A percentile compares a stretch with the other conserved stretches of the same genome.
Evolutionary conservation across 345 rosid genomes (phyloP).

Genomic region (Ricinus communis): DNA sequence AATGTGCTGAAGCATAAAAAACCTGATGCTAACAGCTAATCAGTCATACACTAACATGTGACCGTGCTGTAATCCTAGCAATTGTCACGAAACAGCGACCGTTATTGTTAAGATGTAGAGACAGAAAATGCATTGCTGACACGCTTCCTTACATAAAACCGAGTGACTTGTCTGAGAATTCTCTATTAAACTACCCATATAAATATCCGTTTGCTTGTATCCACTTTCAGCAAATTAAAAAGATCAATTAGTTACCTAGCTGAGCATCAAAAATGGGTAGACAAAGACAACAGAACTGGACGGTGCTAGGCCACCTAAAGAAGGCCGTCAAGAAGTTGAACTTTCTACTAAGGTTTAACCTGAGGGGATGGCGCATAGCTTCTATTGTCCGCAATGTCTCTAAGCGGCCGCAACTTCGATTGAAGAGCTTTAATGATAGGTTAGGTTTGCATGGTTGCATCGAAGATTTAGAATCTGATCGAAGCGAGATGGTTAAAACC

Average conservation of each 20-base stretch:
- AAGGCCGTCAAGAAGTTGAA: constrained; percentile 30
- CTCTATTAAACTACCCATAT: neutral
- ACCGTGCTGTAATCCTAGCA: neutral
- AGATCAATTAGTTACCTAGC: no score
- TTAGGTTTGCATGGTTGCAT: constrained; percentile 27
- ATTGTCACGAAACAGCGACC: neutral
- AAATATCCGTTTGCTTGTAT: neutral
- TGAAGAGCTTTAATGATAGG: constrained; percentile 36
- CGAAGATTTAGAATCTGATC: constrained; percentile 17
- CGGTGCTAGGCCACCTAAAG: constrained; percentile 22
- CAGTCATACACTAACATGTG: neutral
- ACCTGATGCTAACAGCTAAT: neutral
- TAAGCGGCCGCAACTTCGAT: neutral
- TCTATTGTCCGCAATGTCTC: constrained; percentile 9
- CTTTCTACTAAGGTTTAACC: constrained; percentile 17
- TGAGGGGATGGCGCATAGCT: constrained; percentile 24
- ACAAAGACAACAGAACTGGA: constrained; percentile 9
- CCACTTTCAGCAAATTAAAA: neutral
- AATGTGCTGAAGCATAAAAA: neutral
- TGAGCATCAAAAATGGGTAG: constrained; percentile 16
- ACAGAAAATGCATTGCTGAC: neutral
- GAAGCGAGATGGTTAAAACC: neutral
- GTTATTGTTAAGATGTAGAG: neutral
- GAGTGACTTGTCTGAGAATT: constrained; percentile 7
- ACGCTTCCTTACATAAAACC: constrained; percentile 1